phyloP scores from a whole-genome alignment of 257 asterid species.

The Scutellaria galericulata region DNA sequence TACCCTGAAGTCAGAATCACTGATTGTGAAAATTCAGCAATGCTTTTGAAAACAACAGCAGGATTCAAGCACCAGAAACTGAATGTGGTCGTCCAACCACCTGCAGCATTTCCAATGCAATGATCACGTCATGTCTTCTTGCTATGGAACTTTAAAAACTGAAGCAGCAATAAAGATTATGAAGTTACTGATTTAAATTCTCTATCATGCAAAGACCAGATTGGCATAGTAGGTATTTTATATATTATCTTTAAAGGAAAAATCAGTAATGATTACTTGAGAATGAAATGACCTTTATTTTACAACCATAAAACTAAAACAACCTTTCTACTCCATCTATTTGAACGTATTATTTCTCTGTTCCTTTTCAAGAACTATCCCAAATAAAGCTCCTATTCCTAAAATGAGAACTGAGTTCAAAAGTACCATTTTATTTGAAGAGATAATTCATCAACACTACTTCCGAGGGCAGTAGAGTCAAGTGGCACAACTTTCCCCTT shows the following conservation, averaged over 20 bases:
- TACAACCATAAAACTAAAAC: constrained; percentile 4
- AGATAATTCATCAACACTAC: background rate
- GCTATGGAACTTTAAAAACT: constrained; percentile 25
- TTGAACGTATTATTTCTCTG: background rate
- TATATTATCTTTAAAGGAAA: constrained; percentile 9
- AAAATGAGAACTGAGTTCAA: background rate
- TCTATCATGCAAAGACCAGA: background rate
- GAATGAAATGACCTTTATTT: constrained; percentile 11
- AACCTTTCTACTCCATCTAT: constrained; percentile 11
- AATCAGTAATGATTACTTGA: constrained; percentile 20
- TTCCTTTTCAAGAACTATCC: background rate
- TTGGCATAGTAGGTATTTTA: constrained; percentile 1
- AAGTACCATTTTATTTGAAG: constrained; percentile 12
- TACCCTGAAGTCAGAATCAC: constrained; percentile 97
- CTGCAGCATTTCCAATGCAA: constrained; percentile 46
- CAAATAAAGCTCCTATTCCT: background rate
- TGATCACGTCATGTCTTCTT: constrained; percentile 22
- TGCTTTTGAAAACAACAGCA: constrained; percentile 84
- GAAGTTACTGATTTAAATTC: constrained; percentile 21
- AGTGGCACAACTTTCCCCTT: constrained; percentile 2
- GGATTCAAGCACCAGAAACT: constrained; percentile 98
- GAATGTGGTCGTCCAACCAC: constrained; percentile 60
- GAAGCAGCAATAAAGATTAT: constrained; percentile 34
- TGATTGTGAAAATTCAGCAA: constrained; percentile 81
- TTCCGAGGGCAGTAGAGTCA: background rate